These are phyloP conservation scores for Calophaca sinica DNA, from an alignment of 306 rosid species.

Conservation along the genomic window DNA sequence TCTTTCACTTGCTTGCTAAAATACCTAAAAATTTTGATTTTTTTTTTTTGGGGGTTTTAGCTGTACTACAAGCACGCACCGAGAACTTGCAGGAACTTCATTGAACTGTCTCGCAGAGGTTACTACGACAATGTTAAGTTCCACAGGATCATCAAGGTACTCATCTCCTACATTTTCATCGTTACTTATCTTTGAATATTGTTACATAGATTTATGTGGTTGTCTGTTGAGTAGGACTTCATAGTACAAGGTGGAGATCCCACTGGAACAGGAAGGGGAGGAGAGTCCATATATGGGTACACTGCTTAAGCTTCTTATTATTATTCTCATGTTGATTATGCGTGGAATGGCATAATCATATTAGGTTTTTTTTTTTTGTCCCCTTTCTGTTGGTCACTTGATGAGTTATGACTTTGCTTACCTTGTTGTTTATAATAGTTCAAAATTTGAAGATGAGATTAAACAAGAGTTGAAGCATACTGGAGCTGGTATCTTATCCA, in stretches of 20 bases:
- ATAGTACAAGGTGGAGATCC: conserved; percentile 99
- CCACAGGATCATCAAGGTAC: conserved; percentile 96
- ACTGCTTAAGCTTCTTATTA: not conserved
- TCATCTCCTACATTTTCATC: not conserved
- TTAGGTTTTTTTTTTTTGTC: not conserved
- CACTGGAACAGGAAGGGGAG: conserved; percentile 99
- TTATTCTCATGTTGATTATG: not conserved
- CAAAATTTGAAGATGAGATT: conserved; percentile 94
- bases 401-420: not conserved
- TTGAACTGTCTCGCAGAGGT: conserved; percentile 91
- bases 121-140: conserved; percentile 92
- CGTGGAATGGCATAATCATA: not conserved
- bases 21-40: not conserved
- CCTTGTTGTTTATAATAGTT: conserved; percentile 50
- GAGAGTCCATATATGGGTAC: conserved; percentile 97
- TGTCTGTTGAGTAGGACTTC: conserved; percentile 74
- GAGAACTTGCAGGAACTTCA: conserved; percentile 94
- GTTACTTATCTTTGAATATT: not conserved
- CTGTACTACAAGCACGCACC: conserved; percentile 93
- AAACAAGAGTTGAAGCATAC: conserved; percentile 93
- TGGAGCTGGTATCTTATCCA: conserved; percentile 97
- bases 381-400: not conserved
- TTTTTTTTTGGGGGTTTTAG: conserved; percentile 44
- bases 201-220: conserved; percentile 37
- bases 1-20: not conserved